Evolutionary conservation across 2,329 filamentous ascomycete genomes (phyloP), one percentile per base, ranked within the genome.

Genomic region (Eurotiales sp.): DNA sequence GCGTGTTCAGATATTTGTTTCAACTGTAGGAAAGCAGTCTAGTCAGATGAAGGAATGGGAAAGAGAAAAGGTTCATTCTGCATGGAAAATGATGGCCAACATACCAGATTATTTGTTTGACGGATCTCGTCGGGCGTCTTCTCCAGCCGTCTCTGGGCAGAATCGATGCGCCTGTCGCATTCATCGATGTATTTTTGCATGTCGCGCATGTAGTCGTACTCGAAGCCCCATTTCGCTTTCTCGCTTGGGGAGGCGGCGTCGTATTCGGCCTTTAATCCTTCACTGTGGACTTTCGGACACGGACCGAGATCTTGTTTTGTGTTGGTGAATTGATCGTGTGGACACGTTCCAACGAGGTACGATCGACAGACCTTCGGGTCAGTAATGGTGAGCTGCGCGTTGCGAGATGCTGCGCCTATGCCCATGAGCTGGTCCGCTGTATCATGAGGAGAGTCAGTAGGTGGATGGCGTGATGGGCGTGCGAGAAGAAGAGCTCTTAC

Each of bases 311-410:
- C 93, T 79, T 97, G 91, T 76, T 96, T 97, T 41, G 93, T 99
- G 75, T 99, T 99, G 59, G 92, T 99, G 80, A 99, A 99, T 65
- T 99, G 89, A 68, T 99, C 93, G 77, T 97, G 92, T 1, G 93
- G 93, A 70, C 93, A 99, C 53, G 89, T 95, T 62, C 93, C 93
- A 56, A 83, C 90, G 45, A 99, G 82, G 71, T 92, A 97, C 15
- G 91, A 96, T 50, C 90, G 88, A 77, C 93, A 99, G 62, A 96
- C 88, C 73, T 95, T 96, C 49, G 88, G 81, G 71, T 97, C 93
- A 54, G 85, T 93, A 62, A 99, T 87, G 57, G 87, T 86, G 61
- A 97, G 82, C 70, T 95, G 88, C 34, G 88, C 82, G 60, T 85
- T 84, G 74, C 86, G 88, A 44, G 86, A 85, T 53, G 82, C 78